These are phyloP conservation scores for Nothophaeocryptopus gaeumannii DNA, from an alignment of 2,329 filamentous ascomycete species.

Conservation along the genomic window DNA sequence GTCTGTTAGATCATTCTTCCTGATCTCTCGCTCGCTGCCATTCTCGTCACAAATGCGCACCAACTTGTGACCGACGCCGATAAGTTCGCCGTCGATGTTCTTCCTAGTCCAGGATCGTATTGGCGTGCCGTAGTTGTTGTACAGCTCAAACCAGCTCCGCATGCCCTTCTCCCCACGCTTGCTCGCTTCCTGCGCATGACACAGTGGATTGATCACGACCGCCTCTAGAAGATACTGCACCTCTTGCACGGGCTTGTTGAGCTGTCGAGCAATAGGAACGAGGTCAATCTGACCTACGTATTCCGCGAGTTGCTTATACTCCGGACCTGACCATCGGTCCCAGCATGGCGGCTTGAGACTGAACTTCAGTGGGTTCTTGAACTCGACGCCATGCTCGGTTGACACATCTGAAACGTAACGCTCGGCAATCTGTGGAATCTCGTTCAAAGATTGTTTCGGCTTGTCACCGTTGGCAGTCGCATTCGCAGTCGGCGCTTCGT, in stretches of 20 bases:
- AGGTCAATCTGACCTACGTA: slow-evolving; percentile 19
- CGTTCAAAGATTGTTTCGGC: not conserved
- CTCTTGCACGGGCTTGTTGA: slow-evolving; percentile 23
- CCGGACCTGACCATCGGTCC: slow-evolving; percentile 17
- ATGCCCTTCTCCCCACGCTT: slow-evolving; percentile 20
- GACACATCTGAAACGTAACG: slow-evolving; percentile 8
- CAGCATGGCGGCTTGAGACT: slow-evolving; percentile 24
- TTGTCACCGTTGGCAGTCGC: too few species aligned
- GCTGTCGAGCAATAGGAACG: slow-evolving; percentile 12
- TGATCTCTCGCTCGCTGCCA: slow-evolving; percentile 5
- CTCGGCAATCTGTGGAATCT: slow-evolving; percentile 9
- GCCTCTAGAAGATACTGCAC: slow-evolving; percentile 18
- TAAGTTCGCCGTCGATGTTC: slow-evolving; percentile 7
- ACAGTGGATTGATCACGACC: slow-evolving; percentile 20
- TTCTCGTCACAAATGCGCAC: slow-evolving; percentile 8
- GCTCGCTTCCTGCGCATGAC: slow-evolving; percentile 16
- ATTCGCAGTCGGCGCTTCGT: too few species aligned
- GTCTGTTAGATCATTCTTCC: slow-evolving; percentile 1
- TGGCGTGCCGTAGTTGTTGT: slow-evolving; percentile 7
- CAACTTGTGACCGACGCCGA: not conserved
- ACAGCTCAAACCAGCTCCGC: slow-evolving; percentile 7
- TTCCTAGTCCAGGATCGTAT: slow-evolving; percentile 6
- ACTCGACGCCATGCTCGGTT: slow-evolving; percentile 6
- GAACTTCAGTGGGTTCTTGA: slow-evolving; percentile 21
- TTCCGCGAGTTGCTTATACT: slow-evolving; percentile 18